Percentiles rank a stretch among this genome's conserved stretches.
Conservation (phyloP, 2,329 filamentous ascomycete species). For the Geoglossum cookeanum region DNA sequence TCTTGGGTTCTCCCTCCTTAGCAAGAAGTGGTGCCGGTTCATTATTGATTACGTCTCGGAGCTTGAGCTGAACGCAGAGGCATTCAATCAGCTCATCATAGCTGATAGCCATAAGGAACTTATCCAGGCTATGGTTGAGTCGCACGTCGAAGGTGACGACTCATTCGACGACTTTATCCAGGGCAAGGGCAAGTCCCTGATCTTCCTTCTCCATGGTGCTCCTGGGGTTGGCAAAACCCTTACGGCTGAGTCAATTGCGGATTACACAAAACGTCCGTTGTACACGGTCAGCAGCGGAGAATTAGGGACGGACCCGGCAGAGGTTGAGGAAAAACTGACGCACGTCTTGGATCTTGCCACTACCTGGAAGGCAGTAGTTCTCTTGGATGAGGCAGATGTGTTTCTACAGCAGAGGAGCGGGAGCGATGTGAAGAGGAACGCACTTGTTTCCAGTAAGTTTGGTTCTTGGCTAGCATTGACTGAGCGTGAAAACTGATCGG, state of each 20-base stretch:
- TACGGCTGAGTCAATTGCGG: conserved; percentile 30
- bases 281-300: conserved; percentile 31
- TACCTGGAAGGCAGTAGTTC: conserved; percentile 31
- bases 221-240: conserved; percentile 37
- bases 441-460: conserved; percentile 20
- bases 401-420: conserved; percentile 23
- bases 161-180: conserved; percentile 31
- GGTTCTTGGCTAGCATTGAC: neutral
- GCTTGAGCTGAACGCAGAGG: conserved; percentile 21
- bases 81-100: conserved; percentile 66
- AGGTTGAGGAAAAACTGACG: conserved; percentile 26
- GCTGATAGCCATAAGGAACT: conserved; percentile 42
- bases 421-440: conserved; percentile 25
- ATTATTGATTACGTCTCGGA: neutral
- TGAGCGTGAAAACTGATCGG: neutral
- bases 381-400: conserved; percentile 32
- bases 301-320: conserved; percentile 24
- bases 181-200: conserved; percentile 33
- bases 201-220: conserved; percentile 30
- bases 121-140: conserved; percentile 64
- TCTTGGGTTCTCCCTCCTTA: neutral
- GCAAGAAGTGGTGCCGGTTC: neutral
- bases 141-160: conserved; percentile 41
- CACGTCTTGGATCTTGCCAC: conserved; percentile 28
- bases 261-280: conserved; percentile 30